Percentiles rank a stretch among this genome's conserved stretches.
These are phyloP conservation scores for Calycina marina DNA, from an alignment of 2,329 filamentous ascomycete species.

Conservation along the genomic window DNA sequence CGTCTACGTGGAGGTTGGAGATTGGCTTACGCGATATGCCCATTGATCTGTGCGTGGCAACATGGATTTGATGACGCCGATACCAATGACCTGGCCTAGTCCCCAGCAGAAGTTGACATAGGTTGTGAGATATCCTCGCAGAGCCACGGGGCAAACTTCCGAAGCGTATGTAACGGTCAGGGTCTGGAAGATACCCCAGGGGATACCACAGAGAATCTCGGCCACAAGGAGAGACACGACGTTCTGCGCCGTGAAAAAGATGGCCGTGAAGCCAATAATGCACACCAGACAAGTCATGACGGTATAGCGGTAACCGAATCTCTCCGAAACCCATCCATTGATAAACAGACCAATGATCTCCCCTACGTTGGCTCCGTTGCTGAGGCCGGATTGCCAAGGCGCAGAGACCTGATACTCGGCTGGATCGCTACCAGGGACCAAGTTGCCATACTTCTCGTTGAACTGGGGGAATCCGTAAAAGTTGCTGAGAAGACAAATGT, in stretches of 20 bases:
- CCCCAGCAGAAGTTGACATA: slow-evolving; percentile 43
- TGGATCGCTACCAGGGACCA: slow-evolving; percentile 15
- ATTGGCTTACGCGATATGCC: slow-evolving; percentile 27
- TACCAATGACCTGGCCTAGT: slow-evolving; percentile 33
- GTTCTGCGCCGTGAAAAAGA: slow-evolving; percentile 35
- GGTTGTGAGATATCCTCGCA: slow-evolving; percentile 39
- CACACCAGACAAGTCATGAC: slow-evolving; percentile 31
- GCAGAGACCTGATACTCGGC: slow-evolving; percentile 20
- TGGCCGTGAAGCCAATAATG: slow-evolving; percentile 31
- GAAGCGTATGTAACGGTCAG: slow-evolving; percentile 25
- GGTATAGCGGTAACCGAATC: slow-evolving; percentile 35
- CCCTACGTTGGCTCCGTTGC: slow-evolving; percentile 22
- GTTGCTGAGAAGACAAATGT: slow-evolving; percentile 33
- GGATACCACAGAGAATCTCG: slow-evolving; percentile 34
- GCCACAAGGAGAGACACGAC: slow-evolving; percentile 32
- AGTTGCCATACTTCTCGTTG: slow-evolving; percentile 24
- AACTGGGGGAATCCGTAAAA: slow-evolving; percentile 21
- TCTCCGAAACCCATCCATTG: slow-evolving; percentile 34
- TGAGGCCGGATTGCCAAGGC: slow-evolving; percentile 23
- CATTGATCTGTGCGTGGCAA: slow-evolving; percentile 30
- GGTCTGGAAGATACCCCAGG: slow-evolving; percentile 31
- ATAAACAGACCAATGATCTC: slow-evolving; percentile 34
- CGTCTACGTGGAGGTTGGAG: not conserved
- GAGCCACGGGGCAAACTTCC: slow-evolving; percentile 40
- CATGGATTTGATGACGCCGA: slow-evolving; percentile 35